Conservation (phyloP, 208 protist species). For the Leishmania tarentolae region DNA sequence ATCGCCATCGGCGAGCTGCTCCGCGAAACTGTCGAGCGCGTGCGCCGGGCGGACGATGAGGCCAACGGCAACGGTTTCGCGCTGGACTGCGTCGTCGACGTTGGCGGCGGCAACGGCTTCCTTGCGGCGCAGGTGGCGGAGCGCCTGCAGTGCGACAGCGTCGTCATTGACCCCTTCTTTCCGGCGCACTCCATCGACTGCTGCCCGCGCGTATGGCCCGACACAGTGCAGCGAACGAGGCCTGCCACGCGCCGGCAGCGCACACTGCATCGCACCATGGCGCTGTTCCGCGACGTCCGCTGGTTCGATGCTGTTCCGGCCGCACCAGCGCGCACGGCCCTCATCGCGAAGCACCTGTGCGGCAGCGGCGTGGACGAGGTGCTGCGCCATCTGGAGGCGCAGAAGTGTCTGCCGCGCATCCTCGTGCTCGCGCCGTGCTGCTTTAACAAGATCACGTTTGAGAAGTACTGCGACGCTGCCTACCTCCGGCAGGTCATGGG, state of each 20-base stretch:
- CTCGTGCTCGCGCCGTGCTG: conserved; percentile 85
- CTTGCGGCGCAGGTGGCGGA: conserved; percentile 70
- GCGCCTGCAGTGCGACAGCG: conserved; percentile 52
- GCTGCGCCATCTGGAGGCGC: conserved; percentile 48
- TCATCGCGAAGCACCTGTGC: conserved; percentile 87
- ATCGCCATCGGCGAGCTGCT: conserved; percentile 78
- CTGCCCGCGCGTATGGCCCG: conserved; percentile 53
- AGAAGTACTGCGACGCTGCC: conserved; percentile 51
- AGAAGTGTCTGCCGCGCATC: conserved; percentile 59
- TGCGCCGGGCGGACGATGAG: neutral
- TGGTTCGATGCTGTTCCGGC: conserved; percentile 45
- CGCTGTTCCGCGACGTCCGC: conserved; percentile 49
- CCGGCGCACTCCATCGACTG: conserved; percentile 77
- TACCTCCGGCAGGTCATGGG: conserved; percentile 42
- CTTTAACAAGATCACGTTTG: conserved; percentile 60
- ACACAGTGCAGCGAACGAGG: conserved; percentile 43
- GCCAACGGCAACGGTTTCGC: conserved; percentile 11
- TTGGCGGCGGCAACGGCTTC: conserved; percentile 83
- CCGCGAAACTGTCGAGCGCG: conserved; percentile 15
- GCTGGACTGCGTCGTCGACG: conserved; percentile 66
- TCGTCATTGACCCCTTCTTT: conserved; percentile 79
- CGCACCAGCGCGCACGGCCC: conserved; percentile 37
- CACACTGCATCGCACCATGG: conserved; percentile 39
- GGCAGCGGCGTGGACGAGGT: conserved; percentile 78
- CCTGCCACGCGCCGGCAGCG: conserved; percentile 32